phyloP scores from a whole-genome alignment of 768 basidiomycete genomes.

The Russula dissimulans region DNA sequence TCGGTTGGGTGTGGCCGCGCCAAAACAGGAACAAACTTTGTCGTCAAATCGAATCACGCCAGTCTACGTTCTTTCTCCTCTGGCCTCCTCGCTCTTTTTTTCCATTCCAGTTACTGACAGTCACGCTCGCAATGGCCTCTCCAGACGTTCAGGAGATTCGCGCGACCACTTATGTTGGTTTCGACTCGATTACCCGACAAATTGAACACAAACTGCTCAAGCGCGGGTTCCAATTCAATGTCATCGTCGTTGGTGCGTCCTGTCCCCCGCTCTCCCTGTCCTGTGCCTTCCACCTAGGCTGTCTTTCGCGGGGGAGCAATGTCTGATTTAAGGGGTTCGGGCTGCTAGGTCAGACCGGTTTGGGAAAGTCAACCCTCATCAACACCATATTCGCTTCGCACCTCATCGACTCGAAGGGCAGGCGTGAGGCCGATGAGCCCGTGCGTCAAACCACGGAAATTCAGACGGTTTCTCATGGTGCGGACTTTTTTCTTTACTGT shows the following conservation, averaged over 20 bases:
- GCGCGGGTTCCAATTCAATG: conserved; percentile 98
- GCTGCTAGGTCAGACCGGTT: conserved; percentile 79
- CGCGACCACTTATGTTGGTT: conserved; percentile 91
- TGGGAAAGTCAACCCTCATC: conserved; percentile 97
- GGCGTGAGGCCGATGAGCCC: conserved; percentile 77
- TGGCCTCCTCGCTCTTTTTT: not conserved
- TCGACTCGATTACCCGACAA: conserved; percentile 94
- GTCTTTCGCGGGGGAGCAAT: not conserved
- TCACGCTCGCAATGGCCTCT: conserved; percentile 15
- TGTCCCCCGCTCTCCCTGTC: not conserved
- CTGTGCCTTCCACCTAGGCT: not conserved
- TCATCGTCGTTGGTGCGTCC: conserved; percentile 85
- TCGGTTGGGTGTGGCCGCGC: not conserved
- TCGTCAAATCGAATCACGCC: not conserved
- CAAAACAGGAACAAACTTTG: conserved; percentile 15
- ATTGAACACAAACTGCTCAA: conserved; percentile 99
- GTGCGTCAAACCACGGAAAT: conserved; percentile 96
- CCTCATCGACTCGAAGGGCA: conserved; percentile 95
- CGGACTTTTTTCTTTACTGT: conserved; percentile 20
- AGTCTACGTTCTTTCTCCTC: not conserved
- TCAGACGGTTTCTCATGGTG: conserved; percentile 89
- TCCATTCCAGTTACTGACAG: not conserved
- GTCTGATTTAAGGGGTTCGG: not conserved
- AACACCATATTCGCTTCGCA: conserved; percentile 99
- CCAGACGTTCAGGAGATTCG: conserved; percentile 60